Conservation (phyloP, 2,329 filamentous ascomycete species). For the Pseudocercospora fuligena region DNA sequence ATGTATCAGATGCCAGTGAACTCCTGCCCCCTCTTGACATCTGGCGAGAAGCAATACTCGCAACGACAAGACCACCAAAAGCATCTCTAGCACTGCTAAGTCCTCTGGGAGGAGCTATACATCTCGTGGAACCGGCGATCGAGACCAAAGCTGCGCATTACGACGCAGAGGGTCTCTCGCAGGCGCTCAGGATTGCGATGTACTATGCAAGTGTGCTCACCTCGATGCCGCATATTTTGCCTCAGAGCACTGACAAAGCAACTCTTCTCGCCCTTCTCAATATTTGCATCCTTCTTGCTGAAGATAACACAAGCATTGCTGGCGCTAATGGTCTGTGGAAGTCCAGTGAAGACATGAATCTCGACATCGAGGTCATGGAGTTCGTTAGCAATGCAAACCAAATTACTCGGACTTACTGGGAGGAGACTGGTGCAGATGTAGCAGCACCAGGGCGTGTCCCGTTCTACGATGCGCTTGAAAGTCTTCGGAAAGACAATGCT, state of each 20-base stretch:
- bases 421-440: constrained; percentile 6
- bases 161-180: constrained; percentile 72
- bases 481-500: constrained; percentile 14
- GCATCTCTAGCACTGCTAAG: constrained; percentile 75
- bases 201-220: constrained; percentile 68
- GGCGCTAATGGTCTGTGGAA: constrained; percentile 61
- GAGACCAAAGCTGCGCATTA: constrained; percentile 28
- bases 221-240: constrained; percentile 34
- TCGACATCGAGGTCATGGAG: constrained; percentile 58
- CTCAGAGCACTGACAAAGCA: constrained; percentile 39
- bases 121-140: constrained; percentile 57
- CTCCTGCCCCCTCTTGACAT: constrained; percentile 46
- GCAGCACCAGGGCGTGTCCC: neutral
- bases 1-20: constrained; percentile 25
- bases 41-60: constrained; percentile 69
- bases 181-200: constrained; percentile 74
- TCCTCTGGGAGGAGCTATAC: constrained; percentile 70
- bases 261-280: constrained; percentile 57
- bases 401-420: constrained; percentile 50
- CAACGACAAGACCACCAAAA: constrained; percentile 61
- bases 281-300: constrained; percentile 60
- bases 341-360: constrained; percentile 42
- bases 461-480: constrained; percentile 19
- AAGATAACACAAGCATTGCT: constrained; percentile 64
- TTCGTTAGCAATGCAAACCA: constrained; percentile 58